Conservation (phyloP, 1,284 basidiomycete species). For the Malassezia yamatoensis region DNA sequence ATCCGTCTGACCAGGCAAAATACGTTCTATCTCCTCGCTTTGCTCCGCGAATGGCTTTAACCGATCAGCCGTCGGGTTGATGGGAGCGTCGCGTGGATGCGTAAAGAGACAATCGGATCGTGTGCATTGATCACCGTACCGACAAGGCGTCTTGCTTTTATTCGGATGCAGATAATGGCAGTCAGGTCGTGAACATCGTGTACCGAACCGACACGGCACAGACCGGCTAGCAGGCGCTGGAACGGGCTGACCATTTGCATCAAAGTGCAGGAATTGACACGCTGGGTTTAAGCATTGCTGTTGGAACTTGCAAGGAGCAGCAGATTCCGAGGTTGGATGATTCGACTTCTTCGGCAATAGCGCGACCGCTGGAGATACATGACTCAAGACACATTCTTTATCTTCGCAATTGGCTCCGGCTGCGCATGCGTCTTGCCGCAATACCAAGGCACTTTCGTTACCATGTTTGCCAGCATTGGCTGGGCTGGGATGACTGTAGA, state of each 20-base stretch:
- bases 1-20: constrained; percentile 5
- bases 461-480: constrained; percentile 24
- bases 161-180: constrained; percentile 6
- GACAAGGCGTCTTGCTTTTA: constrained; percentile 19
- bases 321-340: neutral
- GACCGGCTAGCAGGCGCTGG: constrained; percentile 6
- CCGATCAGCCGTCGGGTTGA: constrained; percentile 11
- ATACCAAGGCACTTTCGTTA: constrained; percentile 32
- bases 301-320: constrained; percentile 19
- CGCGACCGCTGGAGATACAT: constrained; percentile 36
- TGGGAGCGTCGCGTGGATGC: constrained; percentile 20
- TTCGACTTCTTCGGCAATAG: constrained; percentile 12
- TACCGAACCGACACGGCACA: constrained; percentile 10
- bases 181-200: constrained; percentile 11
- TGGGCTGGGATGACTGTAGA: constrained; percentile 39
- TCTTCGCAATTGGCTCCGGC: constrained; percentile 29
- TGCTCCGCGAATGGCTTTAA: constrained; percentile 11
- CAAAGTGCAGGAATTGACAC: constrained; percentile 21
- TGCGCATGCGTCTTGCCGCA: constrained; percentile 31
- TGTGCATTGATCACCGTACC: constrained; percentile 27
- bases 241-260: constrained; percentile 11
- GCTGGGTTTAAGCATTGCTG: constrained; percentile 19
- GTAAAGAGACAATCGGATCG: constrained; percentile 29
- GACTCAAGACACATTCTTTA: constrained; percentile 36
- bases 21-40: constrained; percentile 8